Conservation (phyloP, 805 yeast genomes). For the Zygotorulaspora sp. region DNA sequence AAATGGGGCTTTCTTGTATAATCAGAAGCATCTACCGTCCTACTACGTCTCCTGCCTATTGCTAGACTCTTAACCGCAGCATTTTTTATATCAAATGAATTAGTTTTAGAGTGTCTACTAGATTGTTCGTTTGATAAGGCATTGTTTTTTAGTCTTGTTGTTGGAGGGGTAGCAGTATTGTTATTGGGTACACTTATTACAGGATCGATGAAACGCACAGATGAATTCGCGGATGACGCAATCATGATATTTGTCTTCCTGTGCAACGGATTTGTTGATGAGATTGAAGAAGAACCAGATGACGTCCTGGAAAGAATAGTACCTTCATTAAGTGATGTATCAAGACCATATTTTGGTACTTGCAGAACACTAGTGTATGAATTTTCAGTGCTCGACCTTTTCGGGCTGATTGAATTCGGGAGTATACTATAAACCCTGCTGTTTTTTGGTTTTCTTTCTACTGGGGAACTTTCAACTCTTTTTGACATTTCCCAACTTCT, state of each 20-base stretch:
- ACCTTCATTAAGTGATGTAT: background rate
- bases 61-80: constrained; percentile 5
- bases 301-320: constrained; percentile 7
- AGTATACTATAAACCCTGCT: background rate
- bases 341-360: constrained; percentile 1
- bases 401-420: constrained; percentile 9
- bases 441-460: background rate
- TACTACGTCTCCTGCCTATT: constrained; percentile 30
- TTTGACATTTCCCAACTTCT: constrained; percentile 7
- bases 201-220: constrained; percentile 8
- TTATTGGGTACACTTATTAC: background rate
- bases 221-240: constrained; percentile 13
- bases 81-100: constrained; percentile 11
- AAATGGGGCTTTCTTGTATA: constrained; percentile 9
- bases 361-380: constrained; percentile 3
- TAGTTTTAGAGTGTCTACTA: constrained; percentile 10
- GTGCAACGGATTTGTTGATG: constrained; percentile 9
- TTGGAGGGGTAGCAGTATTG: background rate
- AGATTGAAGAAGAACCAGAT: constrained; percentile 5
- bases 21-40: constrained; percentile 31
- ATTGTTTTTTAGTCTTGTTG: background rate
- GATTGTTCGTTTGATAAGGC: constrained; percentile 1
- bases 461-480: background rate
- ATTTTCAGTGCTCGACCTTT: constrained; percentile 2
- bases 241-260: constrained; percentile 8